Percentiles rank a stretch among this genome's conserved stretches.
Evolutionary conservation across 1,284 basidiomycete species (phyloP).

Genomic region (Sanguinoderma infundibulare): DNA sequence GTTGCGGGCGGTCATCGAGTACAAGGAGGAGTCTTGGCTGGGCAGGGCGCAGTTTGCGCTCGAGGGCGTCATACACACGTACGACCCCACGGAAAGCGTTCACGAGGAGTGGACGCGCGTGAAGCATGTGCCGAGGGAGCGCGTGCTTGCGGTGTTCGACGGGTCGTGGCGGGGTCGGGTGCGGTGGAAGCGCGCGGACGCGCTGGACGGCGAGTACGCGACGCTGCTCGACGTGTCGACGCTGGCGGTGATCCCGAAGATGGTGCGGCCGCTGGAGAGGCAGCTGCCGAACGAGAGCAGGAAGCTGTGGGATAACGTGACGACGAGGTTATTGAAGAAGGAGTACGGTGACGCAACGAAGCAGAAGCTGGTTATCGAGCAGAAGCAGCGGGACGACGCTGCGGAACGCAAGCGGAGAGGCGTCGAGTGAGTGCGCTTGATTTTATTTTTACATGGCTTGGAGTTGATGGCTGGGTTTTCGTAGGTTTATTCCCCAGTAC

Average conservation of each 20-base stretch:
- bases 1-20: constrained; percentile 87
- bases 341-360: constrained; percentile 90
- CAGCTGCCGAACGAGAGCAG: constrained; percentile 87
- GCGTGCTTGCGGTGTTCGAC: constrained; percentile 83
- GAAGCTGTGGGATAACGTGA: constrained; percentile 89
- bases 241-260: constrained; percentile 82
- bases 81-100: constrained; percentile 62
- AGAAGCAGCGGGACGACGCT: constrained; percentile 86
- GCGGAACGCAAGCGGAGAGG: constrained; percentile 83
- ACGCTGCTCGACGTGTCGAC: constrained; percentile 81
- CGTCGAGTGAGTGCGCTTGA: constrained; percentile 63
- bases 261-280: constrained; percentile 79
- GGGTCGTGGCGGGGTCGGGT: constrained; percentile 89
- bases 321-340: constrained; percentile 76
- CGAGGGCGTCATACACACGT: constrained; percentile 91
- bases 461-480: neutral
- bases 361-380: constrained; percentile 89
- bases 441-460: neutral
- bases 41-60: constrained; percentile 86
- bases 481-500: constrained; percentile 80
- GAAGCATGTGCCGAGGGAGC: constrained; percentile 86
- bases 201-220: constrained; percentile 56
- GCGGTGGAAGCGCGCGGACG: constrained; percentile 71
- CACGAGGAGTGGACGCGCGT: constrained; percentile 85
- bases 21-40: constrained; percentile 98